Evolutionary conservation across 148 eudicot species (phyloP).

Genomic region (Rhododendron williamsianum): DNA sequence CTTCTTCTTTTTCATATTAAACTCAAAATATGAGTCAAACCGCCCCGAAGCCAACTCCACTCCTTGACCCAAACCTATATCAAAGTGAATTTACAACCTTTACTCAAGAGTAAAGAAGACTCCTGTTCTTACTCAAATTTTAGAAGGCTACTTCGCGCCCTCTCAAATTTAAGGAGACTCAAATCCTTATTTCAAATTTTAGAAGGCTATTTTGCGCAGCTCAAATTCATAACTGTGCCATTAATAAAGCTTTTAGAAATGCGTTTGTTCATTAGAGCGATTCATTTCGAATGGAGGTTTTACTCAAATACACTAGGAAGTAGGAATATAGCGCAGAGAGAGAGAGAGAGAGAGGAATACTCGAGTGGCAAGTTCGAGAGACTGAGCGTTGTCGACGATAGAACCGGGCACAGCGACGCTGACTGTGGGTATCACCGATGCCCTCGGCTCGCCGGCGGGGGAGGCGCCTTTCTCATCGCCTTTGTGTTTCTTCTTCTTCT

Average conservation of each 20-base stretch:
- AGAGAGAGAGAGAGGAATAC: conserved; percentile 27
- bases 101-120: background rate
- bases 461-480: conserved; percentile 4
- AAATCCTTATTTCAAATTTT: background rate
- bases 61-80: background rate
- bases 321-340: background rate
- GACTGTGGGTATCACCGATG: conserved; percentile 40
- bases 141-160: background rate
- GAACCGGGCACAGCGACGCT: conserved; percentile 78
- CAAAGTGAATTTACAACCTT: background rate
- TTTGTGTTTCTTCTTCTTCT: conserved; percentile 17
- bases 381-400: conserved; percentile 81
- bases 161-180: background rate
- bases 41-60: background rate
- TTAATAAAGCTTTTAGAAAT: background rate
- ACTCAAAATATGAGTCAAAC: background rate
- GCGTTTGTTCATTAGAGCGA: background rate
- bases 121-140: background rate
- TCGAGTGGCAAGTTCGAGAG: conserved; percentile 91
- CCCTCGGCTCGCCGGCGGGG: conserved; percentile 7
- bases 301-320: background rate
- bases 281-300: too few species aligned
- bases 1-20: background rate
- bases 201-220: background rate
- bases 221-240: background rate